phyloP scores from a whole-genome alignment of 208 protist genomes.

The Trypanosoma cruzi region DNA sequence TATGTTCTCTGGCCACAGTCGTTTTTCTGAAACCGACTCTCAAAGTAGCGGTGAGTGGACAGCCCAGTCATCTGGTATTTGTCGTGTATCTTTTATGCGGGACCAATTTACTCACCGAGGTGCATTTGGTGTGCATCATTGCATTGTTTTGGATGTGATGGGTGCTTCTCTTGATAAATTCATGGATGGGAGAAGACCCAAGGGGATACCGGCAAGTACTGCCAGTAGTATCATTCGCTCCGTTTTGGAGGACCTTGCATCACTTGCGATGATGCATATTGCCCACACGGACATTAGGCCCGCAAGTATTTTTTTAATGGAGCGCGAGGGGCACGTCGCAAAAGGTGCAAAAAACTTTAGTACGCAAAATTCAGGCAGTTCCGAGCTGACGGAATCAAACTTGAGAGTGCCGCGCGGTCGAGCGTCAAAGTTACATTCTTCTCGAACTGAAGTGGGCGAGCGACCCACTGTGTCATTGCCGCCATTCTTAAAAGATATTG shows the following conservation, averaged over 20 bases:
- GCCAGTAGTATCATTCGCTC: constrained; percentile 55
- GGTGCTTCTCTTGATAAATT: constrained; percentile 92
- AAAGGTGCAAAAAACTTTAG: constrained; percentile 37
- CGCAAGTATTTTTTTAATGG: constrained; percentile 87
- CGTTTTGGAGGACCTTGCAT: constrained; percentile 62
- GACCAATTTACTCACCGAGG: constrained; percentile 61
- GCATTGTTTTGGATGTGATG: constrained; percentile 95
- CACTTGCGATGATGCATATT: constrained; percentile 89
- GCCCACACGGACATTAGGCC: constrained; percentile 96
- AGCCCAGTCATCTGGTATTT: not conserved
- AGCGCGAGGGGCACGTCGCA: constrained; percentile 37
- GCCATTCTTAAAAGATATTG: not conserved
- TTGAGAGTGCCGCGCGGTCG: constrained; percentile 25
- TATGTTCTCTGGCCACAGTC: not conserved
- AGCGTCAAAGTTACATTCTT: not conserved
- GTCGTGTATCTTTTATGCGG: constrained; percentile 36
- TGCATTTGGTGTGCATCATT: constrained; percentile 75
- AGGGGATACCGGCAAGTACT: constrained; percentile 91
- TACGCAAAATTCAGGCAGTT: constrained; percentile 26
- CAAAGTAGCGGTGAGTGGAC: constrained; percentile 6
- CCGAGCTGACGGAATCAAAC: constrained; percentile 1
- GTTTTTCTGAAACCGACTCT: not conserved
- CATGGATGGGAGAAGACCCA: constrained; percentile 89
- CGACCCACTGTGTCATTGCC: not conserved
- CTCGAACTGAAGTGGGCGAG: not conserved